Evolutionary conservation across 495 filamentous ascomycete species (phyloP).

Genomic region (Xylaria telfairii): DNA sequence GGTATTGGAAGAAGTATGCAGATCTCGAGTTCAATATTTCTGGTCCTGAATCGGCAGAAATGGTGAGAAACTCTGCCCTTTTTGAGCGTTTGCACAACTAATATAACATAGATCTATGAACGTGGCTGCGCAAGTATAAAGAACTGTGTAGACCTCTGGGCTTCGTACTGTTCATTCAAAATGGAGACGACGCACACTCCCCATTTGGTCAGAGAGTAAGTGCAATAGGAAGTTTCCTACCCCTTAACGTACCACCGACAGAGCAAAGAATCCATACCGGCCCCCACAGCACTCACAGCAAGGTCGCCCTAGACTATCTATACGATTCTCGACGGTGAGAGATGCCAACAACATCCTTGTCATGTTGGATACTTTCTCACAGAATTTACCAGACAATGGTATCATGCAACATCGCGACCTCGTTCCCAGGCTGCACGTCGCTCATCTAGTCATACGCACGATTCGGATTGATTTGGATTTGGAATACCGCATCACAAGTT

Average conservation of each 20-base stretch:
- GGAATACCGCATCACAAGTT: slow-evolving; percentile 59
- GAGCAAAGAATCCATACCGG: slow-evolving; percentile 42
- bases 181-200: slow-evolving; percentile 94
- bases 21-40: slow-evolving; percentile 96
- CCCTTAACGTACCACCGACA: slow-evolving; percentile 59
- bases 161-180: slow-evolving; percentile 96
- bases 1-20: slow-evolving; percentile 99
- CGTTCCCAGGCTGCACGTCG: slow-evolving; percentile 53
- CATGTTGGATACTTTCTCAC: slow-evolving; percentile 63
- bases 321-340: slow-evolving; percentile 57
- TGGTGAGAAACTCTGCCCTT: slow-evolving; percentile 63
- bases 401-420: slow-evolving; percentile 48
- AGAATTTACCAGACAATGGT: slow-evolving; percentile 63
- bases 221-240: slow-evolving; percentile 74
- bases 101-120: slow-evolving; percentile 77
- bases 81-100: neutral
- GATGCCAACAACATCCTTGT: slow-evolving; percentile 55
- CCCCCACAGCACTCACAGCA: slow-evolving; percentile 33
- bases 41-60: slow-evolving; percentile 95
- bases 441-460: slow-evolving; percentile 48
- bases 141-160: slow-evolving; percentile 94
- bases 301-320: slow-evolving; percentile 38
- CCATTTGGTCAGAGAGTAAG: slow-evolving; percentile 99
- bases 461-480: slow-evolving; percentile 56
- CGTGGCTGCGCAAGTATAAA: slow-evolving; percentile 91